These are phyloP conservation scores for Kazachstania kunashirensis DNA, from an alignment of 805 yeast species.

Conservation along the genomic window DNA sequence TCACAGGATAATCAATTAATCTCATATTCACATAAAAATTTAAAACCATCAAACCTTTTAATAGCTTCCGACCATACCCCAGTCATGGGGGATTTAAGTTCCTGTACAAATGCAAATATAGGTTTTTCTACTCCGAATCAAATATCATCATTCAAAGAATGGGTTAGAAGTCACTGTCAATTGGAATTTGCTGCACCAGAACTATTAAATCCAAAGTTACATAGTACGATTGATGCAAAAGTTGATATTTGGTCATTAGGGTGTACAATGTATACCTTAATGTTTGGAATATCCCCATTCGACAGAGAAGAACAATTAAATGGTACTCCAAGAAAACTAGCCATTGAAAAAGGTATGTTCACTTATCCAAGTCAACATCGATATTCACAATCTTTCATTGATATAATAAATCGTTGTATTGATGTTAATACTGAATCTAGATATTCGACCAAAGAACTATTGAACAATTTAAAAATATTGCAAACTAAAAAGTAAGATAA, in stretches of 20 bases:
- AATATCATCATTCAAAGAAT: slow-evolving; percentile 68
- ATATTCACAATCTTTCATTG: slow-evolving; percentile 48
- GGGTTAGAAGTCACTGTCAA: slow-evolving; percentile 68
- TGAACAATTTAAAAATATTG: slow-evolving; percentile 33
- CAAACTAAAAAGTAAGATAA: not conserved
- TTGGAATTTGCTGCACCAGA: slow-evolving; percentile 89
- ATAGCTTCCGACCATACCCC: slow-evolving; percentile 64
- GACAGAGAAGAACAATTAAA: slow-evolving; percentile 70
- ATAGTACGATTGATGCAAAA: slow-evolving; percentile 44
- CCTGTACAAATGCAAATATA: slow-evolving; percentile 56
- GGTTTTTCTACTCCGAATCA: slow-evolving; percentile 50
- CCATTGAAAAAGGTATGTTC: slow-evolving; percentile 62
- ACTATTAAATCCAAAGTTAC: slow-evolving; percentile 63
- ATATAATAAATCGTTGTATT: slow-evolving; percentile 51
- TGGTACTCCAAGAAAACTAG: slow-evolving; percentile 75
- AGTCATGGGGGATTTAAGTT: slow-evolving; percentile 76
- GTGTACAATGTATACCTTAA: slow-evolving; percentile 64
- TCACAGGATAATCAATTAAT: slow-evolving; percentile 1
- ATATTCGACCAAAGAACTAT: slow-evolving; percentile 53
- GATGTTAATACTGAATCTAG: slow-evolving; percentile 50
- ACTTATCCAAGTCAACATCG: slow-evolving; percentile 22
- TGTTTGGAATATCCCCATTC: slow-evolving; percentile 79
- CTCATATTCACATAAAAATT: slow-evolving; percentile 69
- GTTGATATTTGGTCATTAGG: slow-evolving; percentile 92
- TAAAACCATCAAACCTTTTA: slow-evolving; percentile 87